Conservation (phyloP, 2,329 filamentous ascomycete genomes). For the Aspergillus fischeri region DNA sequence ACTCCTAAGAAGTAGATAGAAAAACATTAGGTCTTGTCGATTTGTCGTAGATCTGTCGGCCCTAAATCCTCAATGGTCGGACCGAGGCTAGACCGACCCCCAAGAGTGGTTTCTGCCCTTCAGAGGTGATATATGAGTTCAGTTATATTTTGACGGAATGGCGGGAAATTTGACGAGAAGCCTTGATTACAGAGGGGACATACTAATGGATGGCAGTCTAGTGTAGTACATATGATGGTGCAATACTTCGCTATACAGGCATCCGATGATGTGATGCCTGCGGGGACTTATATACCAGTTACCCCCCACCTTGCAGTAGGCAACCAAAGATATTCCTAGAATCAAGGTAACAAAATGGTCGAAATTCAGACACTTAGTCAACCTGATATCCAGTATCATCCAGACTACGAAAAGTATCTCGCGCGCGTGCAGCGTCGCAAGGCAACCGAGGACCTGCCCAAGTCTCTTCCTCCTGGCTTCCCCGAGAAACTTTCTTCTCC, state of each 20-base stretch:
- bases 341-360: background rate
- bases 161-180: too few species aligned
- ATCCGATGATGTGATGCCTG: background rate
- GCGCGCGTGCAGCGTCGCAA: conserved; percentile 19
- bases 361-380: conserved; percentile 10
- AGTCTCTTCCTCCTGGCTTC: conserved; percentile 39
- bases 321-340: background rate
- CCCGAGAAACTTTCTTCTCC: conserved; percentile 38
- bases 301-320: too few species aligned
- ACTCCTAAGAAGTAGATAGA: too few species aligned
- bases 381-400: conserved; percentile 30
- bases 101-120: too few species aligned
- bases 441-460: conserved; percentile 15
- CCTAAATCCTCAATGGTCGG: too few species aligned
- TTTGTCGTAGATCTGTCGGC: too few species aligned
- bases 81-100: too few species aligned
- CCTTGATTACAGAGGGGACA: too few species aligned
- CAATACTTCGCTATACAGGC: background rate
- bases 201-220: background rate
- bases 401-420: conserved; percentile 23
- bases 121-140: too few species aligned
- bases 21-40: too few species aligned
- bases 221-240: background rate
- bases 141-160: too few species aligned
- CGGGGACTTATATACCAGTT: background rate